These are phyloP conservation scores for Oryza coarctata DNA, from an alignment of 176 grass and related monocot genomes.

Conservation along the genomic window DNA sequence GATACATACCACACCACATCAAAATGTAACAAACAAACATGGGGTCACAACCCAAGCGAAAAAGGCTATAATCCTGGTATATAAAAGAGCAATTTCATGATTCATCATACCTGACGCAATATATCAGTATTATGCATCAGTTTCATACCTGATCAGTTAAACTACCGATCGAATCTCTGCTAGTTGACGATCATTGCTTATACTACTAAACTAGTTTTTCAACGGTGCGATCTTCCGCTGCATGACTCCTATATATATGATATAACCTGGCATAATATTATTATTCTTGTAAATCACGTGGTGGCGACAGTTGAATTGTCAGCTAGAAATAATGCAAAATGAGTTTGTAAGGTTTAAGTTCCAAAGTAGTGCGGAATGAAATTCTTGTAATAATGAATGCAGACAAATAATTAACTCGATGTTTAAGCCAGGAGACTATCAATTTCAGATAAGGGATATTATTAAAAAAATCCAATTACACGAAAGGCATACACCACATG, in stretches of 20 bases:
- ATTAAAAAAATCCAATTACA: too few relatives aligned
- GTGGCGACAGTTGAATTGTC: not conserved
- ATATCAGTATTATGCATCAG: not conserved
- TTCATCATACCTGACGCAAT: not conserved
- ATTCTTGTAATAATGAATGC: too few relatives aligned
- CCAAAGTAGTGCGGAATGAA: too few relatives aligned
- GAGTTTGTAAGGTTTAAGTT: not conserved
- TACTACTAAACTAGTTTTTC: not conserved
- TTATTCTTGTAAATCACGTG: not conserved
- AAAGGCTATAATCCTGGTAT: slow-evolving; percentile 9
- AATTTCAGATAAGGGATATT: too few relatives aligned
- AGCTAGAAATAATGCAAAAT: not conserved
- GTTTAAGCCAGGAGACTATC: too few relatives aligned
- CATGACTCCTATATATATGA: not conserved
- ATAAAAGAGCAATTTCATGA: not conserved
- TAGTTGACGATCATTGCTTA: too few relatives aligned
- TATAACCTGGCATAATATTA: not conserved
- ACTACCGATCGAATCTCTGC: too few relatives aligned
- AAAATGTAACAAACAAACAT: slow-evolving; percentile 37
- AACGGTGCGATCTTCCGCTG: not conserved
- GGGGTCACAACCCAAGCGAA: slow-evolving; percentile 27
- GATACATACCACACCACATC: slow-evolving; percentile 14
- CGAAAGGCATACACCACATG: too few relatives aligned
- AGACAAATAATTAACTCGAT: too few relatives aligned
- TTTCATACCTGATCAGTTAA: too few relatives aligned